Conservation (phyloP, 2,329 filamentous ascomycete species). For the Elsinoe perseae region DNA sequence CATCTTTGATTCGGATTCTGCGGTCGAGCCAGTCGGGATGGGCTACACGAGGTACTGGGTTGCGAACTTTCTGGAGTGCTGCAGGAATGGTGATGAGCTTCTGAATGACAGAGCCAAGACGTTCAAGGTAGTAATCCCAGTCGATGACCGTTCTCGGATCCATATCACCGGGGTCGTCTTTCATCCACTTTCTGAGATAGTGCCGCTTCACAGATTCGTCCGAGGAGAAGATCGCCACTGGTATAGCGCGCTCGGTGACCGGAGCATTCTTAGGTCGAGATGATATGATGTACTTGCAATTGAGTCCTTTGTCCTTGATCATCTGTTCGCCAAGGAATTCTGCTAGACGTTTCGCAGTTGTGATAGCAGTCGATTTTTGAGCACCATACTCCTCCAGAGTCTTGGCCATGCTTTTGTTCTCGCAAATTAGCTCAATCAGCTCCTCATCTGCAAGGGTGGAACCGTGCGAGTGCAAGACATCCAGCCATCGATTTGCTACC, state of each 20-base stretch:
- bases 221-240: conserved; percentile 93
- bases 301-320: conserved; percentile 97
- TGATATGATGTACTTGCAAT: conserved; percentile 99
- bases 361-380: conserved; percentile 99
- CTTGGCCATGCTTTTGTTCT: conserved; percentile 97
- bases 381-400: conserved; percentile 90
- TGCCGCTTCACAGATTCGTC: conserved; percentile 79
- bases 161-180: conserved; percentile 83
- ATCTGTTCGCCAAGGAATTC: conserved; percentile 97
- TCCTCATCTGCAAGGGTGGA: conserved; percentile 90
- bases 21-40: conserved; percentile 97
- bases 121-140: conserved; percentile 96
- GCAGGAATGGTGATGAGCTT: conserved; percentile 98
- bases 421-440: conserved; percentile 97
- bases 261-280: conserved; percentile 77
- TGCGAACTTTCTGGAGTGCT: conserved; percentile 86
- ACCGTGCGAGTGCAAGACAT: conserved; percentile 84
- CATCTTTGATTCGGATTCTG: conserved; percentile 88
- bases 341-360: conserved; percentile 85
- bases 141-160: conserved; percentile 86
- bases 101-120: conserved; percentile 92
- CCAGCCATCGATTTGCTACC: conserved; percentile 92
- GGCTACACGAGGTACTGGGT: conserved; percentile 84
- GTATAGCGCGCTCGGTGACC: conserved; percentile 88
- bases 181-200: conserved; percentile 91